These are phyloP conservation scores for Blastosporella zonata DNA, from an alignment of 1,284 basidiomycete species.

Conservation along the genomic window DNA sequence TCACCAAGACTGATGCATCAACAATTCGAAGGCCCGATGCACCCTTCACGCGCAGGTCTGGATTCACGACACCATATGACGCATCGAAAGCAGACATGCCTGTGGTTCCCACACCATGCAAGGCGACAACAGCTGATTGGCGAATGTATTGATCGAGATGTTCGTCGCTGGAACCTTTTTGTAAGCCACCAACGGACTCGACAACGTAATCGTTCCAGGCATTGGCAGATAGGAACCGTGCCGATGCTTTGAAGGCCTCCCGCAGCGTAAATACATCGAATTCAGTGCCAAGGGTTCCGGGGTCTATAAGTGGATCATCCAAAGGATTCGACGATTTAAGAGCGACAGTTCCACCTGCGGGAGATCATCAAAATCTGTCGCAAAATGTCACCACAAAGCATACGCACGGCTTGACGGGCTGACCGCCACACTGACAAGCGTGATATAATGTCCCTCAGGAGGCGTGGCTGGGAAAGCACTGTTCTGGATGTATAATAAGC, in stretches of 20 bases:
- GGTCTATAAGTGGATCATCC: constrained; percentile 19
- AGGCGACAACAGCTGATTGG: constrained; percentile 10
- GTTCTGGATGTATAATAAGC: too few species aligned
- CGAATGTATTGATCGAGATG: constrained; percentile 24
- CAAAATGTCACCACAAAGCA: too few species aligned
- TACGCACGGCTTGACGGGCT: constrained; percentile 8
- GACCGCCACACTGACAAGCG: too few species aligned
- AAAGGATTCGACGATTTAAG: constrained; percentile 17
- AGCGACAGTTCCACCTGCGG: constrained; percentile 13
- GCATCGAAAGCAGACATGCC: constrained; percentile 28
- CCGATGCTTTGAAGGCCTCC: constrained; percentile 11
- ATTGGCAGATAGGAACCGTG: constrained; percentile 16
- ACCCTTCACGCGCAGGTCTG: constrained; percentile 40
- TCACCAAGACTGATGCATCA: constrained; percentile 37
- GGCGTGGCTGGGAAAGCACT: too few species aligned
- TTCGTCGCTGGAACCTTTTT: constrained; percentile 16
- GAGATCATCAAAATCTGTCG: too few species aligned
- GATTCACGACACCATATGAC: constrained; percentile 28
- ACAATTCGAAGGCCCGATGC: constrained; percentile 35
- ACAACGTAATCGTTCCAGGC: constrained; percentile 21
- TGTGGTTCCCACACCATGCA: constrained; percentile 28
- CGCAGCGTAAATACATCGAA: constrained; percentile 18
- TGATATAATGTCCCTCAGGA: too few species aligned
- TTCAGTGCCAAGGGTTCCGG: constrained; percentile 17
- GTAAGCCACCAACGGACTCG: constrained; percentile 9